Base-by-base conservation (phyloP, 1,284 basidiomycete genomes). In the Omphalotus olearius region DNA sequence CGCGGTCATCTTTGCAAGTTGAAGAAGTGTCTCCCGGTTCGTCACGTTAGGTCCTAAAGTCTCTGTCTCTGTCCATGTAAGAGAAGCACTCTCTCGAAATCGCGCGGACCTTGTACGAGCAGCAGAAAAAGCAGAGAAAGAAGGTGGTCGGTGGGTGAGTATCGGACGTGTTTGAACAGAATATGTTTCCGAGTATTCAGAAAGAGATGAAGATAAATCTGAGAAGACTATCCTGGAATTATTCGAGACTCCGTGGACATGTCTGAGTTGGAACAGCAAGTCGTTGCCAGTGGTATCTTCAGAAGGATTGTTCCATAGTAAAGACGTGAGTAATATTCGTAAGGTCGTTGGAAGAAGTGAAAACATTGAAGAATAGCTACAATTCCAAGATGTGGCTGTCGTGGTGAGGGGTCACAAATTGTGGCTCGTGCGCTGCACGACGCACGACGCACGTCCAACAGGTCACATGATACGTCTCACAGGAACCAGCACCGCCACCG, bases 1-100 rank as follows among this genome's bases (percentile, higher is more conserved):
- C 45, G 73, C 78, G 17, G 85, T 80, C 86, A 94, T 92, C 76
- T 88, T 90, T 23, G 90, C 90, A 33, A 93, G 73, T 0, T 77
- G 67, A 7, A 83, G 73, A 6, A 94, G 63, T 0, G 89, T 87
- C 54, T 83, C 76, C 4, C 86, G 73, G 57, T 82, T 78, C 1
- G 74, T 72, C 4, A 84, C 71, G 60, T 93, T 79, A 0, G 82
- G 82, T 1, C 71, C 77, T 1, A 58, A 55, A 1, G 80, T 60
- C 30, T 76, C 72, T 35, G 44, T 47, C 1, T 16, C 18, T 4
- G 36, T 72, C 88, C 88, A 91, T 3, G 69, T 64, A 40, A 84
- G 59, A 25, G 61, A 56, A 45, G 71, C 65, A 52, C 69, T 79
- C 57, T 82, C 74, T 9, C 68, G 71, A 48, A 72, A 72, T 45